Base-by-base conservation (phyloP, 208 protist species). In the Trypanosoma cruzi region DNA sequence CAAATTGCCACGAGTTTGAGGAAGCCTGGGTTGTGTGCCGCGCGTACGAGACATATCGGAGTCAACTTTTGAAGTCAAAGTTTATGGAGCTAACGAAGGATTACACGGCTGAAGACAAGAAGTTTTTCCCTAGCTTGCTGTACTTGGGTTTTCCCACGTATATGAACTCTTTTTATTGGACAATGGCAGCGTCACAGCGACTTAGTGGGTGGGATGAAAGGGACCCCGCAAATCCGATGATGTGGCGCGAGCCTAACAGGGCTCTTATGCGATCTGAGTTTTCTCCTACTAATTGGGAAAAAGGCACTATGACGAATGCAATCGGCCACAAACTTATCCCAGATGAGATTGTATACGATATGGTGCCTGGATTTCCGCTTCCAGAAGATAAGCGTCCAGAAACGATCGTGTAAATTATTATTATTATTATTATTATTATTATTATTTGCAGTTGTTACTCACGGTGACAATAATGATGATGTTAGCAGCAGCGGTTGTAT, bases 81-180 rank as follows among this genome's bases (percentile, higher is more conserved):
- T 96, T 94, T 65, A 96, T 96, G 84, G 84, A 94, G 73, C 72
- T 94, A 62, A 96, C 88, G 31, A 91, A 93, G 79, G 86, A 96
- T 76, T 96, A 96, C 80, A 96, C 86, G 2, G 78, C 78, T 0
- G 88, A 96, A 68, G 88, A 96, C 73, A 94, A 94, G 74, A 94
- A 92, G 71, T 96, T 96, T 75, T 96, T 96, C 50, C 91, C 91
- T 69, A 92, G 82, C 75, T 79, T 92, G 55, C 74, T 91, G 24
- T 91, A 96, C 68, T 68, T 93, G 10, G 84, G 85, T 42, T 65
- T 90, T 44, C 90, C 90, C 1, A 91, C 89, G 73, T 90, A 93
- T 75, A 85, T 89, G 81, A 75, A 74, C 24, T 90, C 88, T 4
- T 85, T 84, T 63, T 96, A 94, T 82, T 96, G 91, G 91, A 86